phyloP scores from a whole-genome alignment of 2,329 filamentous ascomycete species.

The Claviceps monticola region DNA sequence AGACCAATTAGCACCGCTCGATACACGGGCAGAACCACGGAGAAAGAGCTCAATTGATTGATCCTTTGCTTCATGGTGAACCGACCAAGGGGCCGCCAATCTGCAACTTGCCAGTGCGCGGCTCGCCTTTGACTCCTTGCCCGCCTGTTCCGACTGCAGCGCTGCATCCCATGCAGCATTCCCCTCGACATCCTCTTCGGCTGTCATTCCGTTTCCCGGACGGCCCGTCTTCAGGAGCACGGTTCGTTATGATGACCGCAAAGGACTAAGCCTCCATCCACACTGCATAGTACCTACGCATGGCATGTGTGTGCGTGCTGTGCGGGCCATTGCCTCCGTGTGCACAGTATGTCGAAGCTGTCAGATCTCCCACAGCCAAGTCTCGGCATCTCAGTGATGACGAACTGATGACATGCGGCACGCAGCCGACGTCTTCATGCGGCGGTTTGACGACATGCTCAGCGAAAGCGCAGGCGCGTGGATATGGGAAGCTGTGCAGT shows the following conservation, averaged over 20 bases:
- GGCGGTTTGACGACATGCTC: background rate
- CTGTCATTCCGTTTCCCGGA: constrained; percentile 3
- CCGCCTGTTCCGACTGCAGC: background rate
- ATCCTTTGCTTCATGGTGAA: background rate
- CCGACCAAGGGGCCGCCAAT: background rate
- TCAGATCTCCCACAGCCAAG: background rate
- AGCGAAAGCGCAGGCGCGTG: background rate
- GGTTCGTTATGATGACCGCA: constrained; percentile 1
- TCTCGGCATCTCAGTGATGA: background rate
- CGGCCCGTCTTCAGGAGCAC: constrained; percentile 5
- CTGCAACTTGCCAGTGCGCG: background rate
- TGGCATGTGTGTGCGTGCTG: background rate
- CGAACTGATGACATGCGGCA: background rate
- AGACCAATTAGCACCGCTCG: background rate
- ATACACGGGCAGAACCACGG: background rate
- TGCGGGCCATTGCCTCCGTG: background rate
- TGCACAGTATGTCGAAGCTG: background rate
- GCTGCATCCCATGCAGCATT: constrained; percentile 4
- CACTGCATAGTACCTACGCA: background rate
- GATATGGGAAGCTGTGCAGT: no score
- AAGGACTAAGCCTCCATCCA: background rate
- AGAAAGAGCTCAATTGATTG: background rate
- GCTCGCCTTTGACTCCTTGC: background rate
- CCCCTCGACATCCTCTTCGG: constrained; percentile 1
- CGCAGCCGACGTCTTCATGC: background rate